Evolutionary conservation across 805 yeast genomes (phyloP).

Genomic region (Spencermartinsiella europaea): DNA sequence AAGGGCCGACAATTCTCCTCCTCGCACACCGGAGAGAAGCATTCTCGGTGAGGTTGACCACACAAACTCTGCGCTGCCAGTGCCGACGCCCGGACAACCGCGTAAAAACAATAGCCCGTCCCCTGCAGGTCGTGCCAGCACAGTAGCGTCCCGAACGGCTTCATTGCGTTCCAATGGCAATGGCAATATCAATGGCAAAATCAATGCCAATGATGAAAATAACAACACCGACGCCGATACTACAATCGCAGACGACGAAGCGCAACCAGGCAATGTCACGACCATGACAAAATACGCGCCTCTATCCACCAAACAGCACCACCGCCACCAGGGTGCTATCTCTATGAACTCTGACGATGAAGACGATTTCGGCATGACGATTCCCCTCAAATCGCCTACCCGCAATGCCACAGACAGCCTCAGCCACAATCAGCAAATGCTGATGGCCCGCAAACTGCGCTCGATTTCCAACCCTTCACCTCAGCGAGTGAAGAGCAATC

Average conservation of each 20-base stretch:
- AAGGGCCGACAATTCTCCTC: conserved; percentile 33
- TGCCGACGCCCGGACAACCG: conserved; percentile 96
- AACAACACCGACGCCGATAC: conserved; percentile 7
- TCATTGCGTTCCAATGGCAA: neutral
- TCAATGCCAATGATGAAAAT: neutral
- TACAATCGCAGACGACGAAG: conserved; percentile 11
- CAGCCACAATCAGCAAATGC: conserved; percentile 20
- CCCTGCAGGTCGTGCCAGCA: conserved; percentile 6
- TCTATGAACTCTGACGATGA: conserved; percentile 45
- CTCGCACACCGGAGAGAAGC: conserved; percentile 71
- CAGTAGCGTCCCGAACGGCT: neutral
- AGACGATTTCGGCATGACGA: conserved; percentile 12
- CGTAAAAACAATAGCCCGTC: conserved; percentile 48
- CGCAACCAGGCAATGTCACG: conserved; percentile 1
- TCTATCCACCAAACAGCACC: neutral
- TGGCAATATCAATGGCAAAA: neutral
- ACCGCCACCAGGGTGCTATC: conserved; percentile 1
- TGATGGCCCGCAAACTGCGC: conserved; percentile 27
- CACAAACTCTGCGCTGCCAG: conserved; percentile 76
- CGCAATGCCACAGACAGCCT: conserved; percentile 17
- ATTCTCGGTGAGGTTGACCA: conserved; percentile 63
- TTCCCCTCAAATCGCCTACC: neutral
- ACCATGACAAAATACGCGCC: neutral
- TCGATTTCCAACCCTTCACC: conserved; percentile 32
- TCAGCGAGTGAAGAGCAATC: conserved; percentile 12